Evolutionary conservation across 2,329 filamentous ascomycete species (phyloP).

Genomic region (Nemania diffusa): DNA sequence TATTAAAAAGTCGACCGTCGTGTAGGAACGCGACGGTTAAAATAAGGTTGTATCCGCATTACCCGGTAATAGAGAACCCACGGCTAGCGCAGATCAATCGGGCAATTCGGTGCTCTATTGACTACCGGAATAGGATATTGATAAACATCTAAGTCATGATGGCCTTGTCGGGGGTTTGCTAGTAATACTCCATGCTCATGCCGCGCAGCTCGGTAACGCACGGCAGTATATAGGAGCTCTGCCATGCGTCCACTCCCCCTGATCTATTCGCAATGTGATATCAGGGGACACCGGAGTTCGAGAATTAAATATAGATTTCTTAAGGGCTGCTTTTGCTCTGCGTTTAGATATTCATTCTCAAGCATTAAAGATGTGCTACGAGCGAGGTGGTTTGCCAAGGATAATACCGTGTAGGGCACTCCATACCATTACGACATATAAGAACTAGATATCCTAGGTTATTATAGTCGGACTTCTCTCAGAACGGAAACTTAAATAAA

Average conservation of each 20-base stretch:
- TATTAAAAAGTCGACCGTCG: neutral
- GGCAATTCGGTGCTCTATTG: slow-evolving; percentile 20
- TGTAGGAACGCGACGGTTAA: slow-evolving; percentile 28
- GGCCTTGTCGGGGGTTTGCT: neutral
- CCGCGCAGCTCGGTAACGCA: neutral
- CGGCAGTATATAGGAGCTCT: neutral
- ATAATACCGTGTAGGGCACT: too few relatives aligned
- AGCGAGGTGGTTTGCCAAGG: too few relatives aligned
- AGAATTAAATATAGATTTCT: too few relatives aligned
- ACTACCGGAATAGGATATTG: slow-evolving; percentile 16
- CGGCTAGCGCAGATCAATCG: slow-evolving; percentile 11
- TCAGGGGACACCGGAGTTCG: too few relatives aligned
- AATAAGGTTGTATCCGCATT: slow-evolving; percentile 24
- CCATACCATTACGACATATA: too few relatives aligned
- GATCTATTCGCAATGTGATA: too few relatives aligned
- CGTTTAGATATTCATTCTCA: too few relatives aligned
- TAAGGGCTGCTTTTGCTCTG: too few relatives aligned
- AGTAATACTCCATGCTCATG: neutral
- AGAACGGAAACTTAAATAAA: too few relatives aligned
- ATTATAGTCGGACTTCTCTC: too few relatives aligned
- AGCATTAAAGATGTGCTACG: too few relatives aligned
- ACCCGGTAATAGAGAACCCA: slow-evolving; percentile 22
- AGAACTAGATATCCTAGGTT: too few relatives aligned
- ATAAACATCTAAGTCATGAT: slow-evolving; percentile 8
- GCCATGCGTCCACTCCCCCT: neutral